These are phyloP conservation scores for Pontederia paniculata DNA, from an alignment of 176 grass and related monocot species.

Conservation along the genomic window DNA sequence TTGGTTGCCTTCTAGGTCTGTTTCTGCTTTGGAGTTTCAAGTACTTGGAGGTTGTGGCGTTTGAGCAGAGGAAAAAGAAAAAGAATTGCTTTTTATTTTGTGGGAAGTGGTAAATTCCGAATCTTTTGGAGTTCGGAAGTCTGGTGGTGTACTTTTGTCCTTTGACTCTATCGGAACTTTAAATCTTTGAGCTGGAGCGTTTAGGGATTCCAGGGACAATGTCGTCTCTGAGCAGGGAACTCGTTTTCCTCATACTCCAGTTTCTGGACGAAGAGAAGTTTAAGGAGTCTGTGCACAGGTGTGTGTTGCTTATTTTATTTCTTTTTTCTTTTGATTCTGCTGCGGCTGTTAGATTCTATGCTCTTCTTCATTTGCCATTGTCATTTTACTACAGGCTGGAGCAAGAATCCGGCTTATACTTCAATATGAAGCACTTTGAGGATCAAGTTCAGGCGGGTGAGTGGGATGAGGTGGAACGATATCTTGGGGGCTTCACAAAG, in stretches of 20 bases:
- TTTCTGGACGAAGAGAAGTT: slow-evolving; percentile 17
- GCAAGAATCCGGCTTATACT: slow-evolving; percentile 93
- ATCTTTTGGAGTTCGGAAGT: neutral
- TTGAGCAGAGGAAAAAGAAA: no score
- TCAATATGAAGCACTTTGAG: slow-evolving; percentile 99
- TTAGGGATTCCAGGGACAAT: slow-evolving; percentile 15
- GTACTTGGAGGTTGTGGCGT: no score
- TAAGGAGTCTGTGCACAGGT: slow-evolving; percentile 7
- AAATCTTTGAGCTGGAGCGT: slow-evolving; percentile 14
- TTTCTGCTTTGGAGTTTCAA: no score
- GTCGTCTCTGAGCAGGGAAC: slow-evolving; percentile 15
- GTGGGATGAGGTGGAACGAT: slow-evolving; percentile 90
- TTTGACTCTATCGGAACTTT: neutral
- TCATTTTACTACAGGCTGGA: slow-evolving; percentile 42
- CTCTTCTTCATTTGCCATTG: neutral
- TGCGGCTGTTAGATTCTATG: neutral
- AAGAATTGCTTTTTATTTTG: no score
- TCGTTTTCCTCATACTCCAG: slow-evolving; percentile 16
- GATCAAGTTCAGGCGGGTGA: slow-evolving; percentile 85
- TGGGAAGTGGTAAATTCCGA: neutral
- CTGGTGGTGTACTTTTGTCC: neutral
- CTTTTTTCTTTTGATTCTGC: neutral
- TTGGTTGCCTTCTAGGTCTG: no score
- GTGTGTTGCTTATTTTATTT: neutral
- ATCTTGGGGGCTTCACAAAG: slow-evolving; percentile 95